phyloP scores from a whole-genome alignment of 139 green algal genomes.

The Chlorella vulgaris region DNA sequence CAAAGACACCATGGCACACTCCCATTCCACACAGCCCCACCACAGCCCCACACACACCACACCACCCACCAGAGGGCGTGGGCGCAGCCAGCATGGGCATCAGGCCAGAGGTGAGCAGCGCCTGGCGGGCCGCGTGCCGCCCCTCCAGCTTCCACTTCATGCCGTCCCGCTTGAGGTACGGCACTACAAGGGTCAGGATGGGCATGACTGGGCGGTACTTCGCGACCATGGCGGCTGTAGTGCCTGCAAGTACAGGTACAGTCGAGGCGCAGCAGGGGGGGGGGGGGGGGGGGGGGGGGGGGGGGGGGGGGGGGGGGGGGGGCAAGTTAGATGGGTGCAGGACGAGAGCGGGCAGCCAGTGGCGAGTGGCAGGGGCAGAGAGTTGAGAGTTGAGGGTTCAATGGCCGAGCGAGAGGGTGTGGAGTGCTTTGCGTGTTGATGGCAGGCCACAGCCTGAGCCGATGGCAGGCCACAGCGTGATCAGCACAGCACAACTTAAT shows the following conservation, averaged over 20 bases:
- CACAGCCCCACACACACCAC: no score
- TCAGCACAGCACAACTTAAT: background rate
- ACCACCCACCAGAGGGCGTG: slow-evolving; percentile 53
- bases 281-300: background rate
- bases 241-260: slow-evolving; percentile 48
- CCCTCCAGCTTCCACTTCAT: slow-evolving; percentile 86
- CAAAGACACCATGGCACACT: no score
- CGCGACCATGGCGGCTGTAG: slow-evolving; percentile 82
- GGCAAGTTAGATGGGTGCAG: no score
- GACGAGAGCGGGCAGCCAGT: background rate
- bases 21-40: no score
- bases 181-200: slow-evolving; percentile 90
- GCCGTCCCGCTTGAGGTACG: slow-evolving; percentile 76
- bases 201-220: slow-evolving; percentile 88
- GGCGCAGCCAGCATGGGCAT: slow-evolving; percentile 87
- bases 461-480: no score
- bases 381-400: background rate
- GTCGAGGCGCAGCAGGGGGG: background rate
- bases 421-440: background rate
- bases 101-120: slow-evolving; percentile 77
- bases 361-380: background rate
- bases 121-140: slow-evolving; percentile 73
- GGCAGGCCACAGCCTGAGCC: no score
- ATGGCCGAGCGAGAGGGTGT: no score
- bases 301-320: no score